Evolutionary conservation across 169 alveolate genomes (phyloP).

Genomic region (Eimeria acervulina): DNA sequence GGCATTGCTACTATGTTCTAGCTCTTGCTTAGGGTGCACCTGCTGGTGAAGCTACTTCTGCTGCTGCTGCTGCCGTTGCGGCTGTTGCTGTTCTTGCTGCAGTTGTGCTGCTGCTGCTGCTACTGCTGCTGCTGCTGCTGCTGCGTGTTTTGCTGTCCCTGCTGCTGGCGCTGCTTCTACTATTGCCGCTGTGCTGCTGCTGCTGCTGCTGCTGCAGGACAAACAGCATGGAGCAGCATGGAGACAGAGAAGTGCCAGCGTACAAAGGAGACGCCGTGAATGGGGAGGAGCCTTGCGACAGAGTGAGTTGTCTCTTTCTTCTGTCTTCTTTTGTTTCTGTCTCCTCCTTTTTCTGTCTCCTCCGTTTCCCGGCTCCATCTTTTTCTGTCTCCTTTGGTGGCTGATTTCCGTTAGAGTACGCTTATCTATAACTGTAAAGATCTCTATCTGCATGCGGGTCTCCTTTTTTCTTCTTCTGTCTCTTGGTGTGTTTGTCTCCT

Average conservation of each 20-base stretch:
- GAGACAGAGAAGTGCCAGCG: conserved; percentile 82
- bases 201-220: conserved; percentile 32
- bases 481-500: too few species aligned
- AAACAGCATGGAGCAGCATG: conserved; percentile 69
- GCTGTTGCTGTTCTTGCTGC: background rate
- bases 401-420: too few species aligned
- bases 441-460: background rate
- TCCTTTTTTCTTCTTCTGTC: background rate
- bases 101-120: too few species aligned
- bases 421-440: too few species aligned
- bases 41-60: too few species aligned
- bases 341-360: too few species aligned
- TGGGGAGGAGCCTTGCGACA: conserved; percentile 74
- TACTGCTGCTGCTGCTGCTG: too few species aligned
- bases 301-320: too few species aligned
- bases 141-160: too few species aligned
- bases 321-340: too few species aligned
- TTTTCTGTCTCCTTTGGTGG: background rate
- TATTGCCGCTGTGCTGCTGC: too few species aligned
- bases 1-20: too few species aligned
- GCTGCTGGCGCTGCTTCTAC: background rate
- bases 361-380: background rate
- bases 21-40: background rate
- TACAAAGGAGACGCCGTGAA: conserved; percentile 90
- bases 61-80: background rate